Evolutionary conservation across 345 rosid species (phyloP), one percentile per base, ranked within the genome.

Genomic region (Arabidopsis suecica): DNA sequence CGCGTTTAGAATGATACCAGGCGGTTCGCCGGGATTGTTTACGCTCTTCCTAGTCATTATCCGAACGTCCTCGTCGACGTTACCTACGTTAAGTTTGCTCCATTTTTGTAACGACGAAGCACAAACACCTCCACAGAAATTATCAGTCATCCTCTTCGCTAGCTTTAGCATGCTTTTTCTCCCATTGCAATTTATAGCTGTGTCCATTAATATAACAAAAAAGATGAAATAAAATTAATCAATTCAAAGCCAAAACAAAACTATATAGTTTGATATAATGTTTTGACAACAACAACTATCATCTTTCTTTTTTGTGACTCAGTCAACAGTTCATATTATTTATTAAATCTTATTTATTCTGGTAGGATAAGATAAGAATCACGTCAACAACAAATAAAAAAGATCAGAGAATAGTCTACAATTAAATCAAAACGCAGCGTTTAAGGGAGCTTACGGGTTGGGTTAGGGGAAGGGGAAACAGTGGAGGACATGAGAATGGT

Each of bases 21-120:
- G 93, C 5, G 99, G 99, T 87, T 96, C 99, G 5, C 99, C 97
- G 0, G 99, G 99, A 73, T 87, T 88, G 23, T 89, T 86, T 0
- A 93, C 87, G 42, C 95, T 93, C 48, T 87, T 91, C 61, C 98
- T 81, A 5, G 98, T 91, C 97, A 91, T 91, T 0, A 93, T 93
- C 81, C 98, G 83, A 1, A 96, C 93, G 41, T 91, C 96, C 28
- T 89, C 97, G 5, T 88, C 93, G 3, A 91, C 91, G 9, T 88
- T 88, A 0, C 93, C 89, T 0, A 85, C 84, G 50, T 83, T 83
- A 3, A 96, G 88, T 68, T 84, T 93, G 86, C 86, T 89, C 99
- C 99, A 93, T 65, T 88, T 86, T 74, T 93, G 93, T 4, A 87
- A 86, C 0, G 96, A 85, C 3, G 98, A 96, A 0, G 97, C 97